Percentiles rank a stretch among this genome's conserved stretches.
These are phyloP conservation scores for Tetrahymena thermophila DNA, from an alignment of 73 alveolate species.

Conservation along the genomic window DNA sequence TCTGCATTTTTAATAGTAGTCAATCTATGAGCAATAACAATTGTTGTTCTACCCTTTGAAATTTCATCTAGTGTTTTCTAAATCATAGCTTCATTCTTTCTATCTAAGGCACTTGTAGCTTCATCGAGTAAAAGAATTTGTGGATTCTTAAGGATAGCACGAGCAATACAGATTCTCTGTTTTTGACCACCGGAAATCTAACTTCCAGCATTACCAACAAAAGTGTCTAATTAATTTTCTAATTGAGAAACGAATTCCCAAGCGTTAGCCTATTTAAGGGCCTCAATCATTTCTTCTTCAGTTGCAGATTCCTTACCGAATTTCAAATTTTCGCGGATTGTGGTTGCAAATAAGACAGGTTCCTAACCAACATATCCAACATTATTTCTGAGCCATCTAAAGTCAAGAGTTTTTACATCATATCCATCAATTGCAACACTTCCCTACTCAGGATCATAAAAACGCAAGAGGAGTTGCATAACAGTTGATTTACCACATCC, in stretches of 20 bases:
- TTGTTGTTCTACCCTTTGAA: slow-evolving; percentile 47
- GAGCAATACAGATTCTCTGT: slow-evolving; percentile 50
- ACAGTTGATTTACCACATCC: slow-evolving; percentile 63
- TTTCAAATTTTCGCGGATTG: slow-evolving; percentile 71
- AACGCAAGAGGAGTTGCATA: slow-evolving; percentile 13
- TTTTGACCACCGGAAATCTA: slow-evolving; percentile 67
- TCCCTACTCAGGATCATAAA: slow-evolving; percentile 24
- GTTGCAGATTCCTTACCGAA: slow-evolving; percentile 70
- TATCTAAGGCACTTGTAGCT: slow-evolving; percentile 56
- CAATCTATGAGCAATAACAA: slow-evolving; percentile 75
- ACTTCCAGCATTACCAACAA: slow-evolving; percentile 69
- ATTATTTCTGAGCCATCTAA: slow-evolving; percentile 42
- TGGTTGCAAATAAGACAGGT: slow-evolving; percentile 86
- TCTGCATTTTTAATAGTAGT: slow-evolving; percentile 55
- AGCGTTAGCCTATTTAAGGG: slow-evolving; percentile 49
- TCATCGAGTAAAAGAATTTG: slow-evolving; percentile 45
- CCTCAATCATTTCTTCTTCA: slow-evolving; percentile 49
- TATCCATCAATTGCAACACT: slow-evolving; percentile 21
- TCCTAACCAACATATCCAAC: slow-evolving; percentile 79
- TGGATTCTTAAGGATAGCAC: slow-evolving; percentile 46
- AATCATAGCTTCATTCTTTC: slow-evolving; percentile 23
- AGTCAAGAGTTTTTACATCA: slow-evolving; percentile 44
- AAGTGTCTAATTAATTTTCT: slow-evolving; percentile 67
- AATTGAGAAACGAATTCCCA: slow-evolving; percentile 68
- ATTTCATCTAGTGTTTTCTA: slow-evolving; percentile 26